phyloP scores from a whole-genome alignment of 2,329 filamentous ascomycete genomes.

The Fusarium musae region DNA sequence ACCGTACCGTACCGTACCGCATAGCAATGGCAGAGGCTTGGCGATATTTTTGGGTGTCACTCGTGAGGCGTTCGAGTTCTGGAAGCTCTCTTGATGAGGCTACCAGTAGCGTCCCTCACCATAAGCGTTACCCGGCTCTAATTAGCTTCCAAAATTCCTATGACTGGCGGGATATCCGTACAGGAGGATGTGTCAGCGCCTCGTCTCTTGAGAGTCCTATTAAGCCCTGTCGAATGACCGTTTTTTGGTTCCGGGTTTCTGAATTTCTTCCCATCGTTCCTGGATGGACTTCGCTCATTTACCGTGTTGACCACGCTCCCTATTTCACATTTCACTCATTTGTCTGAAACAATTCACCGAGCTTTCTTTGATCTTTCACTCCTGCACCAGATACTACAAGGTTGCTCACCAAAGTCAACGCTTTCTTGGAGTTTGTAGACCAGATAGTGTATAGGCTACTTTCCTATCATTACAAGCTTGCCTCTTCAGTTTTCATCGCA shows the following conservation, averaged over 20 bases:
- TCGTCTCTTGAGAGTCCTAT: conserved; percentile 15
- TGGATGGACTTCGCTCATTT: conserved; percentile 20
- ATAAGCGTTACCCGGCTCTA: background rate
- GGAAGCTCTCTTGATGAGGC: background rate
- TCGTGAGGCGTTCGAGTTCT: conserved; percentile 10
- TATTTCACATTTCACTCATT: conserved; percentile 15
- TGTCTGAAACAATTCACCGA: background rate
- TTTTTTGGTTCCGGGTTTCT: background rate
- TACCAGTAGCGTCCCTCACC: background rate
- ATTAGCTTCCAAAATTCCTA: background rate
- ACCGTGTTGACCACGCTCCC: conserved; percentile 15
- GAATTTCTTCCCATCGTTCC: background rate
- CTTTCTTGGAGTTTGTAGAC: background rate
- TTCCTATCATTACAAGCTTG: background rate
- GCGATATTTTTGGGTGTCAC: conserved; percentile 15
- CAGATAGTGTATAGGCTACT: background rate
- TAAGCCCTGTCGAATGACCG: conserved; percentile 2
- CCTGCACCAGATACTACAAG: background rate
- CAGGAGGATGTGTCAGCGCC: conserved; percentile 3
- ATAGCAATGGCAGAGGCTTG: conserved; percentile 22
- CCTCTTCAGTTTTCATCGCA: background rate
- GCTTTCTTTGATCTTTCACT: background rate
- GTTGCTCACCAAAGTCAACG: background rate
- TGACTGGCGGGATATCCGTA: conserved; percentile 11
- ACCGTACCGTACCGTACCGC: background rate